Base-by-base conservation (phyloP, 1,284 basidiomycete genomes). In the Irpex sp. region DNA sequence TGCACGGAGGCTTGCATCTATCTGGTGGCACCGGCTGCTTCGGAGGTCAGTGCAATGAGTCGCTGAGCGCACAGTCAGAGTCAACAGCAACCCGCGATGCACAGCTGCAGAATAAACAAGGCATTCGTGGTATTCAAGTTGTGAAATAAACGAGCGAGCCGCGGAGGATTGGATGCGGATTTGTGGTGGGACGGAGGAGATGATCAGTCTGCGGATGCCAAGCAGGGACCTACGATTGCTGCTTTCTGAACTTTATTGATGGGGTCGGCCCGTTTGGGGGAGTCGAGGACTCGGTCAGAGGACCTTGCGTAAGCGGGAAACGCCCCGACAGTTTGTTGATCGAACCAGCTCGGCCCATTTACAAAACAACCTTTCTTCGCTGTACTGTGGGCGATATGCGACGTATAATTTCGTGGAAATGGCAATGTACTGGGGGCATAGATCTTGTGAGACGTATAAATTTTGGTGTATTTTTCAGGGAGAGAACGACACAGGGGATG, bases 241-340 rank as follows among this genome's bases (percentile, higher is more conserved):
- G 13, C 13, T n/a, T n/a, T 46, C 13, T 51, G n/a, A 26, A 17
- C 49, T 26, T 17, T 51, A 51, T 51, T 51, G 49, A 51, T 51
- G 49, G 49, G 17, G 49, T 60, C 51, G 59, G 50, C 59, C 50
- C 49, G 59, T 17, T 39, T 13, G n/a, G 11, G 19, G 58, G 21
- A 33, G 49, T 35, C 50, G 19, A 53, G 35, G 8, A 11, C 33
- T 13, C 39, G 9, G 62, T 63, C 55, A 63, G 46, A 7, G 35
- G 33, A 26, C 17, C 3, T 63, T 17, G 43, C 63, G 63, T 63
- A 60, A 63, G 63, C 63, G 62, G 62, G 57, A 60, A 55, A 57
- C 62, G 21, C 9, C 33, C 62, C 62, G 62, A 19, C 31, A 7
- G 47, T 35, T 35, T 37, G n/a, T 59, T 37, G 50, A 37, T 60